Evolutionary conservation across 305 asterid species (phyloP).

Genomic region (Rubia tinctorum): DNA sequence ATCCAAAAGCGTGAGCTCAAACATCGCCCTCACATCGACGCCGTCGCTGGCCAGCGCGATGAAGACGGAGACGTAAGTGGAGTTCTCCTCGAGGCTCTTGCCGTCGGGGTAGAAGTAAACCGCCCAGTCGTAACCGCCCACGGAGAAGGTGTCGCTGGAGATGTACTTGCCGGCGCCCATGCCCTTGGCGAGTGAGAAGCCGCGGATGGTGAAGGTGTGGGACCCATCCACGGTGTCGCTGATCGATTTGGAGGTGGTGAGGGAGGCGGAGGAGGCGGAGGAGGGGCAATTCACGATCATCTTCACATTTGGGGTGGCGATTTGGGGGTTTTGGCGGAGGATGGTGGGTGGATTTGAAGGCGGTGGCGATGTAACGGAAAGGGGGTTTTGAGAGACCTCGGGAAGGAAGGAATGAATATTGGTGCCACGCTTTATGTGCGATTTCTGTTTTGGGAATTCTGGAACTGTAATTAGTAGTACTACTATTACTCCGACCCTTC

Average conservation of each 20-base stretch:
- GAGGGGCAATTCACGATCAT: slow-evolving; percentile 48
- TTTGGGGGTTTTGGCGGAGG: background rate
- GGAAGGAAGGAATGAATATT: too few species aligned
- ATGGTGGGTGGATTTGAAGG: background rate
- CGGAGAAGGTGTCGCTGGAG: slow-evolving; percentile 68
- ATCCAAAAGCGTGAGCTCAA: slow-evolving; percentile 87
- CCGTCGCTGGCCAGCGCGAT: slow-evolving; percentile 91
- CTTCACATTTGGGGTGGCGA: slow-evolving; percentile 15
- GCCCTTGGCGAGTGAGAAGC: slow-evolving; percentile 91
- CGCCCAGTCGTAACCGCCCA: slow-evolving; percentile 94
- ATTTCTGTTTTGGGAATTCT: background rate
- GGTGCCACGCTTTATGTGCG: background rate
- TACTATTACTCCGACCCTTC: too few species aligned
- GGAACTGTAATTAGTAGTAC: too few species aligned
- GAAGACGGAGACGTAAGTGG: slow-evolving; percentile 73
- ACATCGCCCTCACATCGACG: slow-evolving; percentile 82
- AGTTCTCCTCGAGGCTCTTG: slow-evolving; percentile 73
- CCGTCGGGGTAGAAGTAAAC: slow-evolving; percentile 93
- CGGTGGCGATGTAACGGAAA: background rate
- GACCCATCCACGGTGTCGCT: slow-evolving; percentile 92
- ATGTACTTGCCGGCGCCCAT: slow-evolving; percentile 88
- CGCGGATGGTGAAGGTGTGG: slow-evolving; percentile 79
- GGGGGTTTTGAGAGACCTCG: background rate
- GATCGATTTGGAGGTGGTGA: slow-evolving; percentile 65
- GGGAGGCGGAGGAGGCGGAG: slow-evolving; percentile 20